phyloP scores from a whole-genome alignment of 2,329 filamentous ascomycete species.

The Penicillium occitanis region DNA sequence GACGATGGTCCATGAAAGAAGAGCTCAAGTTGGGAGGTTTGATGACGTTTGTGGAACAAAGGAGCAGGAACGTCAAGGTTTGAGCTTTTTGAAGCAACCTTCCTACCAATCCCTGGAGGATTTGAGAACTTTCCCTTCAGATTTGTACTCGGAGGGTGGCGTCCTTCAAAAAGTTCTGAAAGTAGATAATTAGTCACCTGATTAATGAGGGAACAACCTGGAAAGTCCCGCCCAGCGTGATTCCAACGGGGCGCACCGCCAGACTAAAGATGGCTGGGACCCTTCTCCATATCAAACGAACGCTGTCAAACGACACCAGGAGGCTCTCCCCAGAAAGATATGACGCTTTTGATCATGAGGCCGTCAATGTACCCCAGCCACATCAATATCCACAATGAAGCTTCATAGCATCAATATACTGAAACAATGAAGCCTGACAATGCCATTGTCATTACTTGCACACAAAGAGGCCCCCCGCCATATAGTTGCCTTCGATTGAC shows the following conservation, averaged over 20 bases:
- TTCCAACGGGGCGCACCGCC: neutral
- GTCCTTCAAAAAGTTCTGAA: neutral
- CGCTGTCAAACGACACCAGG: neutral
- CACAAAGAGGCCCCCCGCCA: neutral
- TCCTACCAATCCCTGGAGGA: neutral
- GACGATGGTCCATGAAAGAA: conserved; percentile 41
- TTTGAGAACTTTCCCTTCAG: neutral
- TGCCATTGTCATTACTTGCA: neutral
- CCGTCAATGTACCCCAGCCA: neutral
- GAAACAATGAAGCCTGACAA: neutral
- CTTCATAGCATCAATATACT: neutral
- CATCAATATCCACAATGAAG: neutral
- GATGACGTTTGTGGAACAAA: conserved; percentile 49
- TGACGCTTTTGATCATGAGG: neutral
- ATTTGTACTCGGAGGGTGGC: neutral
- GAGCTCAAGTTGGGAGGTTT: conserved; percentile 50
- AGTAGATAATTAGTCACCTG: neutral
- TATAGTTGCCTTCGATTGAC: neutral
- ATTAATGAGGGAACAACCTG: neutral
- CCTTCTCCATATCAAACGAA: neutral
- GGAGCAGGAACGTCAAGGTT: conserved; percentile 39
- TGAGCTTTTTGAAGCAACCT: conserved; percentile 53
- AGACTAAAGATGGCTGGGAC: neutral
- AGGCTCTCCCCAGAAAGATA: neutral
- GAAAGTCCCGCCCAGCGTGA: neutral